These are phyloP conservation scores for Aspergillus japonicus DNA, from an alignment of 2,329 filamentous ascomycete species.

Conservation along the genomic window DNA sequence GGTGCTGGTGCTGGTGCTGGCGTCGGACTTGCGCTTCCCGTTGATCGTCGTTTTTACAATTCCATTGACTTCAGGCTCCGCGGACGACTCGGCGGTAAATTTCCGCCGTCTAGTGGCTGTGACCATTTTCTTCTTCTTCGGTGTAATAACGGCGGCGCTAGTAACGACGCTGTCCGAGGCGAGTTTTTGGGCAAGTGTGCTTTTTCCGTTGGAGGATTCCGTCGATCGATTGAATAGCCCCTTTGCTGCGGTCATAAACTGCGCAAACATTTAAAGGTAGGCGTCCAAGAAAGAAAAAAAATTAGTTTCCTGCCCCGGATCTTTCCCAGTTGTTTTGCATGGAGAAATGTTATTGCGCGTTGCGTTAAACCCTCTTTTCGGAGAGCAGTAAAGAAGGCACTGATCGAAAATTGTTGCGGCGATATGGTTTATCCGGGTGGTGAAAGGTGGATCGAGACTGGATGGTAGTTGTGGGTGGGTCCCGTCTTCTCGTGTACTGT, in stretches of 20 bases:
- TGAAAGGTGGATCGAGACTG: constrained; percentile 3
- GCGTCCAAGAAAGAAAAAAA: not conserved
- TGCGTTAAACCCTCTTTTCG: not conserved
- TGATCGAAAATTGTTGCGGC: constrained; percentile 1
- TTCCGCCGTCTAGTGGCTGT: constrained; percentile 33
- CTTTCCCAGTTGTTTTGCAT: not conserved
- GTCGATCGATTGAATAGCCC: constrained; percentile 39
- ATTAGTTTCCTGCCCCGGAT: not conserved
- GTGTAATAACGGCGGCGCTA: too few species aligned
- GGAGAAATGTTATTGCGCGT: constrained; percentile 22
- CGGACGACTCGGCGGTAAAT: constrained; percentile 19
- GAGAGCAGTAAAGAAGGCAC: not conserved
- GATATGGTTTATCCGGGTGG: constrained; percentile 16
- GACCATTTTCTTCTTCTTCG: constrained; percentile 32
- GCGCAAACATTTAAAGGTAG: constrained; percentile 40
- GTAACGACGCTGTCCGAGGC: constrained; percentile 1
- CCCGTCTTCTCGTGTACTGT: not conserved
- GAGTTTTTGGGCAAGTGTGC: constrained; percentile 6
- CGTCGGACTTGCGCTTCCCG: constrained; percentile 36
- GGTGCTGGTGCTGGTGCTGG: constrained; percentile 1
- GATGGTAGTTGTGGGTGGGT: constrained; percentile 1
- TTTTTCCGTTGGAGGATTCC: constrained; percentile 13
- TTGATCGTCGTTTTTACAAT: constrained; percentile 11
- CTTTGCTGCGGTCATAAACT: constrained; percentile 44
- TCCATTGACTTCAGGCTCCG: constrained; percentile 16